These are phyloP conservation scores for Ophiostoma himal-ulmi DNA, from an alignment of 2,329 filamentous ascomycete species.

Conservation along the genomic window DNA sequence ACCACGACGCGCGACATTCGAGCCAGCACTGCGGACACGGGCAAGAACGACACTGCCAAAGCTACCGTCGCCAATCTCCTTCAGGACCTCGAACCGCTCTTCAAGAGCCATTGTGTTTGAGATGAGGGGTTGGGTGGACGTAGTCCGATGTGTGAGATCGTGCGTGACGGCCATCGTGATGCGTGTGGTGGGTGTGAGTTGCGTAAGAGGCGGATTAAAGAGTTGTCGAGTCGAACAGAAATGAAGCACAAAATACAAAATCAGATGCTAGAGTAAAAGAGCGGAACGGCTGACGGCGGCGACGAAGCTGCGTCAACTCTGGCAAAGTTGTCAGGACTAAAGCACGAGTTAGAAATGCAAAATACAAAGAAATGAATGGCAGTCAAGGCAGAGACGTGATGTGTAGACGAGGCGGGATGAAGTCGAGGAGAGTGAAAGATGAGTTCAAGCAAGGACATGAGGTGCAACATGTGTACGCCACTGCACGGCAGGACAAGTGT, in stretches of 20 bases:
- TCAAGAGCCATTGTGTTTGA: constrained; percentile 60
- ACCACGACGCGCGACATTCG: constrained; percentile 79
- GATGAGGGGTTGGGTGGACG: constrained; percentile 47
- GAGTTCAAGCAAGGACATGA: not conserved
- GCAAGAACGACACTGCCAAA: constrained; percentile 94
- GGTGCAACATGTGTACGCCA: not conserved
- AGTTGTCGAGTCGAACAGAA: not conserved
- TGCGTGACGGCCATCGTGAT: constrained; percentile 68
- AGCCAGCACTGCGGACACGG: constrained; percentile 82
- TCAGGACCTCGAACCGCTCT: constrained; percentile 92
- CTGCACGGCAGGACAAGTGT: not conserved
- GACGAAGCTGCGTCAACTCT: constrained; percentile 15
- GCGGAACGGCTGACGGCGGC: constrained; percentile 16
- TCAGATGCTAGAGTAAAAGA: constrained; percentile 10
- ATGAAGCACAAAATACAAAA: not conserved
- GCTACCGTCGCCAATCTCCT: constrained; percentile 97
- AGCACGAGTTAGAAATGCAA: not conserved
- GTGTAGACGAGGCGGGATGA: not conserved
- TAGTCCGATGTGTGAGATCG: constrained; percentile 65
- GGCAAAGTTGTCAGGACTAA: not conserved
- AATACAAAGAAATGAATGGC: not conserved
- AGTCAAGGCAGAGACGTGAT: not conserved
- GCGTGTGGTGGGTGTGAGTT: not conserved
- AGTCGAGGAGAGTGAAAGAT: not conserved
- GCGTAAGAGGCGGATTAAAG: not conserved